Conservation (phyloP, 2,329 filamentous ascomycete genomes). For the Talaromyces sp. region DNA sequence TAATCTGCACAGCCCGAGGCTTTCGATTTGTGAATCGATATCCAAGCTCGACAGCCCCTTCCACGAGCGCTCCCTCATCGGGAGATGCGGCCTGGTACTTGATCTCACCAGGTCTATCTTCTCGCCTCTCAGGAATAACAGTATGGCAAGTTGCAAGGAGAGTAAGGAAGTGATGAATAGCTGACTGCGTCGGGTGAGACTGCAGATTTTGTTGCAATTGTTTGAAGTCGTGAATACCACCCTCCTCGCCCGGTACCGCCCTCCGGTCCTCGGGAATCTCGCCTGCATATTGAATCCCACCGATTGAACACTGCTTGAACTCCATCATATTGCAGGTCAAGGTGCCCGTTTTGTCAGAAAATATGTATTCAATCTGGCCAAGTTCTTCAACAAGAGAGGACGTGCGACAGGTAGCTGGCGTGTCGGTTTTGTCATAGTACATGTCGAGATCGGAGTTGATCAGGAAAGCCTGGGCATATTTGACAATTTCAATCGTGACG, state of each 20-base stretch:
- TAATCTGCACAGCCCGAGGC: constrained; percentile 79
- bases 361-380: constrained; percentile 97
- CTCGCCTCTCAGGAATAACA: constrained; percentile 84
- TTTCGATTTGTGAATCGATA: constrained; percentile 90
- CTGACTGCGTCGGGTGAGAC: constrained; percentile 52
- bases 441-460: constrained; percentile 98
- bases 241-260: constrained; percentile 62
- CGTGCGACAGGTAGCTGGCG: constrained; percentile 89
- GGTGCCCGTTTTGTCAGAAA: constrained; percentile 96
- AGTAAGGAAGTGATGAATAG: constrained; percentile 77
- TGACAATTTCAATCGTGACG: constrained; percentile 94
- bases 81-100: constrained; percentile 98
- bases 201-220: constrained; percentile 64
- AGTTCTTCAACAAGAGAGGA: constrained; percentile 95
- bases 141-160: constrained; percentile 90
- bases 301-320: constrained; percentile 91
- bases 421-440: constrained; percentile 93
- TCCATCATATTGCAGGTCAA: constrained; percentile 99
- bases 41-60: constrained; percentile 77
- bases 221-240: constrained; percentile 80
- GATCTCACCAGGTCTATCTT: constrained; percentile 72
- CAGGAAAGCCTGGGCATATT: constrained; percentile 95
- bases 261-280: constrained; percentile 86
- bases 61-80: constrained; percentile 92
- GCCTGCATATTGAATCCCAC: constrained; percentile 87